A percentile compares a stretch with the other conserved stretches of the same genome.
Evolutionary conservation across 768 basidiomycete species (phyloP).

Genomic region (Auricularia cornea): DNA sequence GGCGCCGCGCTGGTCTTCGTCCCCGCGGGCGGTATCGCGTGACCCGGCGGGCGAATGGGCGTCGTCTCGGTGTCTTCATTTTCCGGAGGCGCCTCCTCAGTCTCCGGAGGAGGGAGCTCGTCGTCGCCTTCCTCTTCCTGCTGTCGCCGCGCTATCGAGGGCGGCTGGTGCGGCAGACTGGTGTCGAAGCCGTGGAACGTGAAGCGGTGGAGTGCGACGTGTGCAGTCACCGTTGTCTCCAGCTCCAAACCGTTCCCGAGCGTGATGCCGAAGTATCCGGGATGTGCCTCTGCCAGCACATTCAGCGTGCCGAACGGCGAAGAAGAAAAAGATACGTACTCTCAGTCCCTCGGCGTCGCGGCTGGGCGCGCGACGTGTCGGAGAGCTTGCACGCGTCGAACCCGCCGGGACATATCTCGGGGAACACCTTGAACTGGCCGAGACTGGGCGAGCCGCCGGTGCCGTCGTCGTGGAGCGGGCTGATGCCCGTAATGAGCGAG

Average conservation of each 20-base stretch:
- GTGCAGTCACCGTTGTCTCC: slow-evolving; percentile 11
- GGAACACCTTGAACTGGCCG: slow-evolving; percentile 3
- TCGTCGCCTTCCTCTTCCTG: background rate
- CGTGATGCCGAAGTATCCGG: slow-evolving; percentile 7
- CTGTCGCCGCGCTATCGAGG: background rate
- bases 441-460: background rate
- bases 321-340: background rate
- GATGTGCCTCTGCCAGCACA: background rate
- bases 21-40: background rate
- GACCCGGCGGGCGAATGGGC: too few species aligned
- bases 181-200: slow-evolving; percentile 3
- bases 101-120: too few species aligned
- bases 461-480: slow-evolving; percentile 12
- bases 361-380: background rate
- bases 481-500: slow-evolving; percentile 8
- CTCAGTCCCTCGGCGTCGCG: background rate
- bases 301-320: background rate
- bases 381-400: background rate
- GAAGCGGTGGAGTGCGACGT: slow-evolving; percentile 10
- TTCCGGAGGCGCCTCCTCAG: too few species aligned
- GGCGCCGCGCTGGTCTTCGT: background rate
- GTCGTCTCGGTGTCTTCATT: too few species aligned
- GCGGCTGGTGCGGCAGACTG: background rate
- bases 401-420: slow-evolving; percentile 1
- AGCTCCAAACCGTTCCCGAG: slow-evolving; percentile 8